Evolutionary conservation across 2,329 filamentous ascomycete genomes (phyloP).

Genomic region (Esteya vermicola): DNA sequence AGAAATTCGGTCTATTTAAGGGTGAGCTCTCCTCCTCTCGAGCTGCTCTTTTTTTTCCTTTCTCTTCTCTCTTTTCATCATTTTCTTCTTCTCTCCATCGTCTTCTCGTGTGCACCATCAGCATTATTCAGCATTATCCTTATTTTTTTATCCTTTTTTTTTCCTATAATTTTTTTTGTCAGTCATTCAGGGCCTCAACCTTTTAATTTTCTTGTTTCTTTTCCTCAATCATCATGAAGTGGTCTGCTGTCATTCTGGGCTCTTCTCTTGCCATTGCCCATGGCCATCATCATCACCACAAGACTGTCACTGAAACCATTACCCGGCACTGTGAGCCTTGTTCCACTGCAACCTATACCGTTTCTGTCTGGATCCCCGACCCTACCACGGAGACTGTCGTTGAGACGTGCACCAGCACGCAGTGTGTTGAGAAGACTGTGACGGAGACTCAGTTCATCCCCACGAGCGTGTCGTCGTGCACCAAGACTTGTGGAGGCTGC

Average conservation of each 20-base stretch:
- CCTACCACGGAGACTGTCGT: slow-evolving; percentile 1
- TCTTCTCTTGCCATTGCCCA: slow-evolving; percentile 5
- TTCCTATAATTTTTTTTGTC: background rate
- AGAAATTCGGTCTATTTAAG: background rate
- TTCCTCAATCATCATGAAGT: slow-evolving; percentile 8
- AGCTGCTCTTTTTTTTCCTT: background rate
- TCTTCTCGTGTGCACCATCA: slow-evolving; percentile 1
- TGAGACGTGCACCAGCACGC: background rate
- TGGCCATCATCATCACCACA: background rate
- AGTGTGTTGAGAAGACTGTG: background rate
- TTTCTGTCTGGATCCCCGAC: background rate
- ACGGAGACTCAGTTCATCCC: background rate
- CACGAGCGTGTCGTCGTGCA: background rate
- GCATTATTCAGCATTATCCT: slow-evolving; percentile 5
- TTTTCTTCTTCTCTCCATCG: background rate
- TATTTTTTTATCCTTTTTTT: background rate
- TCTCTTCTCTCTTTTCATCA: background rate
- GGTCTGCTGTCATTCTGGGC: slow-evolving; percentile 6
- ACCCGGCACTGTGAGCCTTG: slow-evolving; percentile 2
- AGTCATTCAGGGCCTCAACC: too few relatives aligned
- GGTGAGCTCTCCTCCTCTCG: background rate
- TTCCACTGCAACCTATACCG: background rate
- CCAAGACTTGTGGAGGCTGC: background rate
- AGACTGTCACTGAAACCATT: background rate
- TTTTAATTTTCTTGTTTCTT: background rate